Conservation (phyloP, 805 yeast genomes). For the Wickerhamiella nectarea region DNA sequence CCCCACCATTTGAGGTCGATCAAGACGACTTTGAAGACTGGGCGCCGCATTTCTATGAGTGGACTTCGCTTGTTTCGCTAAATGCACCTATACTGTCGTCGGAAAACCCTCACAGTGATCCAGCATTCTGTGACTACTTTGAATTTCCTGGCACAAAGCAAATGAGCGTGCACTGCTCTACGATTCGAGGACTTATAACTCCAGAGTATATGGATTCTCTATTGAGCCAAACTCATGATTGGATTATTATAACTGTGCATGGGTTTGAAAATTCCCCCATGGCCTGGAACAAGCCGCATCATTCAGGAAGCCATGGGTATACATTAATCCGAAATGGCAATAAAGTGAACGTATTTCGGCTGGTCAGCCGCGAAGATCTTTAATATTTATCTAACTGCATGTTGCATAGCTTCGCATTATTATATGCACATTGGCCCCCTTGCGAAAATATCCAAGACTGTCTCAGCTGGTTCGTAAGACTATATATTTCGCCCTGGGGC, state of each 20-base stretch:
- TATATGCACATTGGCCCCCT: too few relatives aligned
- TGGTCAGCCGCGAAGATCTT: background rate
- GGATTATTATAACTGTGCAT: background rate
- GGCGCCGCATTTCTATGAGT: conserved; percentile 5
- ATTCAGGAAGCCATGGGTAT: background rate
- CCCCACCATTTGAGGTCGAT: background rate
- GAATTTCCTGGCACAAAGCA: background rate
- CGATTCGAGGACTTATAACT: conserved; percentile 3
- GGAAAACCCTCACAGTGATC: background rate
- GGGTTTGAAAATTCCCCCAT: conserved; percentile 1
- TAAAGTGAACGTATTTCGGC: background rate
- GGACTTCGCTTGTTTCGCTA: background rate
- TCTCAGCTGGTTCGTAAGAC: too few relatives aligned
- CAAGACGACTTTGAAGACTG: conserved; percentile 5
- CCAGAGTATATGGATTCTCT: background rate
- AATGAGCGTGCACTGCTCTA: background rate
- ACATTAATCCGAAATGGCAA: background rate
- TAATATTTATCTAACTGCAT: background rate
- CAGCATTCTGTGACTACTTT: conserved; percentile 5
- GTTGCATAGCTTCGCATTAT: too few relatives aligned
- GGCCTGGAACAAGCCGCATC: conserved; percentile 4
- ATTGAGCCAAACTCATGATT: background rate
- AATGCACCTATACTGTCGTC: background rate
- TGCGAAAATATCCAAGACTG: too few relatives aligned
- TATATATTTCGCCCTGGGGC: too few relatives aligned